Percentiles rank a stretch among this genome's conserved stretches.
Conservation (phyloP, 257 asterid genomes). For the Anisodus acutangulus region DNA sequence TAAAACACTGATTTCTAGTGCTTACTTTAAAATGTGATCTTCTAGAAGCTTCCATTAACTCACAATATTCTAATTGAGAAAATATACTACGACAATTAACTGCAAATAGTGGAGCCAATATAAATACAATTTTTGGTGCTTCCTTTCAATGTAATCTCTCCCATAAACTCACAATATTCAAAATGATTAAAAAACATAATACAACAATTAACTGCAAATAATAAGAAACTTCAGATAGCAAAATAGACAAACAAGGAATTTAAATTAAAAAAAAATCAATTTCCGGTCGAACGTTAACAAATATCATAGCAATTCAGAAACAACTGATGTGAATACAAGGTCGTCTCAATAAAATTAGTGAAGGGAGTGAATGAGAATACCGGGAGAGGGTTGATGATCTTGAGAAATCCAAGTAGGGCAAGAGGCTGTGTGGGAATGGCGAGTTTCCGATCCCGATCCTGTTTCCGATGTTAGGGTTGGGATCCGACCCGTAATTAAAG, state of each 20-base stretch:
- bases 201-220: not conserved
- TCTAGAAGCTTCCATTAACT: too few relatives aligned
- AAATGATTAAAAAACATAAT: not conserved
- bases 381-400: conserved; percentile 42
- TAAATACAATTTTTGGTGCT: not conserved
- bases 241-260: not conserved
- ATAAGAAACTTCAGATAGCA: conserved; percentile 2
- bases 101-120: not conserved
- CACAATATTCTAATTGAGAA: too few relatives aligned
- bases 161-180: not conserved
- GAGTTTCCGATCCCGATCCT: conserved; percentile 25
- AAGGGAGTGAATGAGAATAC: conserved; percentile 33
- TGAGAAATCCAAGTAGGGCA: conserved; percentile 39
- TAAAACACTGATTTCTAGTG: too few relatives aligned
- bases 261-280: not conserved
- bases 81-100: too few relatives aligned
- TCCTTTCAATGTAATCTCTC: not conserved
- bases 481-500: conserved; percentile 83
- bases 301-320: not conserved
- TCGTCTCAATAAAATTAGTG: not conserved
- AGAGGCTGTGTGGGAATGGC: conserved; percentile 44
- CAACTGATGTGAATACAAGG: not conserved
- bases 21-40: too few relatives aligned
- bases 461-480: conserved; percentile 57
- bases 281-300: not conserved